Evolutionary conservation across 2,329 filamentous ascomycete species (phyloP).

Genomic region (Cladophialophora yegresii): DNA sequence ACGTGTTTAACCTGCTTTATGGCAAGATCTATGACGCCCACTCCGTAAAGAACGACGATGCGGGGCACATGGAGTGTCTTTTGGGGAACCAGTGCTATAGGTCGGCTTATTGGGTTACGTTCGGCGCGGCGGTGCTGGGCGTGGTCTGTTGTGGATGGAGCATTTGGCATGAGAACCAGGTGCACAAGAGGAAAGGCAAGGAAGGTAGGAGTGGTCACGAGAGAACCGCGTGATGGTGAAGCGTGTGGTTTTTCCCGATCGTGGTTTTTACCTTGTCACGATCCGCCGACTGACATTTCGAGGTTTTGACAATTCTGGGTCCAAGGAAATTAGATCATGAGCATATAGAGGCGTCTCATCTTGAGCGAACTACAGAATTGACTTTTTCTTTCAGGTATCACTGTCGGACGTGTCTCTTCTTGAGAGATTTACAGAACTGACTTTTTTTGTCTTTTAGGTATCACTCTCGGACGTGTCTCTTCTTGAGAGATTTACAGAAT

Average conservation of each 20-base stretch:
- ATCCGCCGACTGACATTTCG: neutral
- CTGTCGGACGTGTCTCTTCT: neutral
- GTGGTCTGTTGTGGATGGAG: conserved; percentile 39
- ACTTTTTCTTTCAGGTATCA: neutral
- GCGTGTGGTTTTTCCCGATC: neutral
- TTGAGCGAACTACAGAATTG: neutral
- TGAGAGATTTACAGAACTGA: too few relatives aligned
- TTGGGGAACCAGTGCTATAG: conserved; percentile 80
- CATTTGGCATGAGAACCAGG: conserved; percentile 45
- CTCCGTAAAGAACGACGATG: conserved; percentile 63
- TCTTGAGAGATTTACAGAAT: too few relatives aligned
- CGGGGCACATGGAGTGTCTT: conserved; percentile 72
- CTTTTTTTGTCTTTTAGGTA: too few relatives aligned
- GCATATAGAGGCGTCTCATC: neutral
- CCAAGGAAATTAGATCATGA: neutral
- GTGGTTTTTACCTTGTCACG: neutral
- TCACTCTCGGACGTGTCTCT: too few relatives aligned
- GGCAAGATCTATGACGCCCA: conserved; percentile 81
- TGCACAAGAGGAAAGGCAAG: conserved; percentile 34
- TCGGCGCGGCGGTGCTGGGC: conserved; percentile 28
- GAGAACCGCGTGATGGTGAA: conserved; percentile 19
- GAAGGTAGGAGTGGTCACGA: conserved; percentile 24
- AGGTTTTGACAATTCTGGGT: neutral
- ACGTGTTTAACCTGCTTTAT: conserved; percentile 91
- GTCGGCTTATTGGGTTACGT: conserved; percentile 75